Percentiles rank a stretch among this genome's conserved stretches.
Evolutionary conservation across 192 early-diverging fungal genomes (phyloP).

Genomic region (Backusella sp.): DNA sequence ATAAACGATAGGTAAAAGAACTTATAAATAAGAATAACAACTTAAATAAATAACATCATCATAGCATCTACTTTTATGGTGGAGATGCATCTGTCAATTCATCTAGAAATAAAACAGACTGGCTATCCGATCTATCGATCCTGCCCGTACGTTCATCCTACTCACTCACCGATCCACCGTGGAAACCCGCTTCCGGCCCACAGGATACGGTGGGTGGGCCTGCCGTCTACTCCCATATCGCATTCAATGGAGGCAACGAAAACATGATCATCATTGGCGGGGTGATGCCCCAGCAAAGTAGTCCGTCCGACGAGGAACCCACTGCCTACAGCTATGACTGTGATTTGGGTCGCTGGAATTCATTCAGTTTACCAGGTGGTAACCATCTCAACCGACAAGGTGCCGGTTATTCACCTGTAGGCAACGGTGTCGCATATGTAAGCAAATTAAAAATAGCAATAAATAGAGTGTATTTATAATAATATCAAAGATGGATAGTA

Average conservation of each 20-base stretch:
- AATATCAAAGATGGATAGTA: not conserved
- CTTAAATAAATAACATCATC: not conserved
- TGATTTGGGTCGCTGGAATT: constrained; percentile 24
- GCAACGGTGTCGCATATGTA: constrained; percentile 32
- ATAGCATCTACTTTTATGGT: constrained; percentile 34
- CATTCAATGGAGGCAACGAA: constrained; percentile 15
- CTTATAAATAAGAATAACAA: not conserved
- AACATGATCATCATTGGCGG: constrained; percentile 32
- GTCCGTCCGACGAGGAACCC: not conserved
- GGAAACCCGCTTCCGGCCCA: constrained; percentile 28
- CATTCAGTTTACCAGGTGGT: constrained; percentile 19
- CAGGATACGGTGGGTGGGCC: constrained; percentile 27
- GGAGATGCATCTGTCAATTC: constrained; percentile 28
- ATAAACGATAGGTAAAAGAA: constrained; percentile 23
- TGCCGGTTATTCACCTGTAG: constrained; percentile 10
- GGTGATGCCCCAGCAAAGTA: not conserved
- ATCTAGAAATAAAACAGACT: constrained; percentile 16
- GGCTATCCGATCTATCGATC: constrained; percentile 34
- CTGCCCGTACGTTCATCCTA: constrained; percentile 15
- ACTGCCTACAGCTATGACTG: constrained; percentile 25
- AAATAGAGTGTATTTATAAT: not conserved
- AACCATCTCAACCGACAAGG: constrained; percentile 25
- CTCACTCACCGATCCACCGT: constrained; percentile 19
- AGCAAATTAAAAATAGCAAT: not conserved
- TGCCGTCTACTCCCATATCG: constrained; percentile 30